Conservation (phyloP, 2,329 filamentous ascomycete species). For the Colletotrichum chrysophilum region DNA sequence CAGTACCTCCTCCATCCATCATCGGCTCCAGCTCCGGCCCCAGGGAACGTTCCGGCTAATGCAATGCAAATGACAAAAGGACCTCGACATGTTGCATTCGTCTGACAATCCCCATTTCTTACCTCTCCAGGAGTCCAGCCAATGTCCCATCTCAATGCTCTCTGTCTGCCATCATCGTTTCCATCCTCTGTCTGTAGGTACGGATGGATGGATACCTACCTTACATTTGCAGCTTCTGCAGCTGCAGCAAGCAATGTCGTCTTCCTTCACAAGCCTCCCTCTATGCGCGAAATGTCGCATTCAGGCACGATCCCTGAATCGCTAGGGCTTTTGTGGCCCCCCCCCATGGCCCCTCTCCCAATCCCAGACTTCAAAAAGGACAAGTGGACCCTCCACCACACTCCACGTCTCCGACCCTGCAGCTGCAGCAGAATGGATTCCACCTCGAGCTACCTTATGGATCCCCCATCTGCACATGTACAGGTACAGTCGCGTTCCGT, state of each 20-base stretch:
- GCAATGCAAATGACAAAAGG: slow-evolving; percentile 20
- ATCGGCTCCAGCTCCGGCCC: neutral
- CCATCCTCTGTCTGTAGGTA: neutral
- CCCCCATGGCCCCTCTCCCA: neutral
- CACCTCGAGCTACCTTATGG: neutral
- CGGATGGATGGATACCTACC: neutral
- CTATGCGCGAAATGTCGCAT: slow-evolving; percentile 9
- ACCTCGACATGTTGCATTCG: neutral
- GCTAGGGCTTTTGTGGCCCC: neutral
- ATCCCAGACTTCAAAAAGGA: neutral
- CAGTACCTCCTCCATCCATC: neutral
- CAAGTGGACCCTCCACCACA: neutral
- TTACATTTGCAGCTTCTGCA: neutral
- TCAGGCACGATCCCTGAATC: slow-evolving; percentile 9
- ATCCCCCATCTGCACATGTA: neutral
- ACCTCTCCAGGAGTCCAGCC: neutral
- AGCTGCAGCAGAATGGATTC: neutral
- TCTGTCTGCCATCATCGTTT: neutral
- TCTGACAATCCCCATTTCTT: neutral
- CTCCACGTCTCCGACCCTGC: slow-evolving; percentile 5
- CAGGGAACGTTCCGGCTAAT: slow-evolving; percentile 19
- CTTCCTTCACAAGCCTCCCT: neutral
- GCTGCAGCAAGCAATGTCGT: neutral
- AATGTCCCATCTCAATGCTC: neutral
- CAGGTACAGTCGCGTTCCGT: slow-evolving; percentile 5